A percentile compares a stretch with the other conserved stretches of the same genome.
phyloP scores from a whole-genome alignment of 2,329 filamentous ascomycete genomes.

The Fusarium tuaranense region DNA sequence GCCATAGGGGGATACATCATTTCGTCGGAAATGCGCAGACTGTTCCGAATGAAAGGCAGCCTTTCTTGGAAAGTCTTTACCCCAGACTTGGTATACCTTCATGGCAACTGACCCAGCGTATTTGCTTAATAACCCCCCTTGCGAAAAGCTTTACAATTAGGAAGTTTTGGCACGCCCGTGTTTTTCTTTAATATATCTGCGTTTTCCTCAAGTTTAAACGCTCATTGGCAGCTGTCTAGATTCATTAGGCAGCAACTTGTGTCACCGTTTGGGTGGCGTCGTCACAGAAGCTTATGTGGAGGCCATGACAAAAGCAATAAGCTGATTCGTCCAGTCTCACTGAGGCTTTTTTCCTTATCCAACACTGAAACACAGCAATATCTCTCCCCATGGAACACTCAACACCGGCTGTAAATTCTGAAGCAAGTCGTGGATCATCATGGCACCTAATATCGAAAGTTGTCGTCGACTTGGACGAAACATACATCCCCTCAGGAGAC shows the following conservation, averaged over 20 bases:
- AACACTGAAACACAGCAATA: no score
- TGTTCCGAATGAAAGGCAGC: no score
- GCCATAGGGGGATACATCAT: no score
- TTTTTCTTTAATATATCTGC: background rate
- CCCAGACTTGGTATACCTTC: background rate
- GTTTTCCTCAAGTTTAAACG: no score
- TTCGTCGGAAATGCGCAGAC: no score
- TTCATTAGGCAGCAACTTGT: background rate
- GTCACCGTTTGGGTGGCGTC: background rate
- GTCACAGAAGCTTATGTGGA: background rate
- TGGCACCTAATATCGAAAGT: constrained; percentile 5
- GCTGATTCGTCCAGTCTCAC: background rate
- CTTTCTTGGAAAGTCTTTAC: no score
- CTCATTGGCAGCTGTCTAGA: background rate
- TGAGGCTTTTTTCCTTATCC: background rate
- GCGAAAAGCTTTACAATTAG: background rate
- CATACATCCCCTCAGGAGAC: background rate
- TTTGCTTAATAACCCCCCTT: background rate
- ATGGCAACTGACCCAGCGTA: background rate
- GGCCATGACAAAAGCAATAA: background rate
- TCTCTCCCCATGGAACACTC: no score
- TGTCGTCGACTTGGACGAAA: background rate
- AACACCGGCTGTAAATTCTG: background rate
- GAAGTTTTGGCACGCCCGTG: background rate
- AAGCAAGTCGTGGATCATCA: background rate